These are phyloP conservation scores for Thalia dealbata DNA, from an alignment of 176 grass and related monocot species.

Conservation along the genomic window DNA sequence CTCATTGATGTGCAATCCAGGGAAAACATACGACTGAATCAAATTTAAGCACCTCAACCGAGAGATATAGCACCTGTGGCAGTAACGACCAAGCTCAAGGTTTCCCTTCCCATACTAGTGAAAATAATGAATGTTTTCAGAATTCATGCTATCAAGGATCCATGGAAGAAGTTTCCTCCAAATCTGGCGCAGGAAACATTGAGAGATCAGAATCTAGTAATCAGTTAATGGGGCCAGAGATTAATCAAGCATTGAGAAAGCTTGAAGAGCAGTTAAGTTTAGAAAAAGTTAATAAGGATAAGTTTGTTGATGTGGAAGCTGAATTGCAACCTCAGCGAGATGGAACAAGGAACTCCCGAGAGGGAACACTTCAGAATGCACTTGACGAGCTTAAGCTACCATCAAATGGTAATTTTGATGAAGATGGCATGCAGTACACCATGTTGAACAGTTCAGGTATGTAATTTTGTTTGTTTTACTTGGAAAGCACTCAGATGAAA, in stretches of 20 bases:
- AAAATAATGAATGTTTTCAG: slow-evolving; percentile 28
- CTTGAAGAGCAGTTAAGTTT: slow-evolving; percentile 40
- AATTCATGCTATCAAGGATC: slow-evolving; percentile 46
- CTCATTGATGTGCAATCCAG: slow-evolving; percentile 18
- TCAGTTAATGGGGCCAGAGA: slow-evolving; percentile 16
- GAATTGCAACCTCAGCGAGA: not conserved
- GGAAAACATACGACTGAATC: slow-evolving; percentile 23
- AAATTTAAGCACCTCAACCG: slow-evolving; percentile 13
- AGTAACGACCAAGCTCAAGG: slow-evolving; percentile 34
- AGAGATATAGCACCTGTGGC: slow-evolving; percentile 28
- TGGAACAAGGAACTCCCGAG: slow-evolving; percentile 9
- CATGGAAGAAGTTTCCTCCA: slow-evolving; percentile 72
- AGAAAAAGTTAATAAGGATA: slow-evolving; percentile 32
- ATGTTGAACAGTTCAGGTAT: slow-evolving; percentile 67
- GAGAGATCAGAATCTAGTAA: slow-evolving; percentile 37
- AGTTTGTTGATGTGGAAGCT: slow-evolving; percentile 16
- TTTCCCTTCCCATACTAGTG: slow-evolving; percentile 32
- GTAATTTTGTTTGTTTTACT: no score
- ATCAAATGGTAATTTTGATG: slow-evolving; percentile 19
- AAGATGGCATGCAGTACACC: slow-evolving; percentile 13
- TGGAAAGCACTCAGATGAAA: not conserved
- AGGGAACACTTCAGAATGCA: slow-evolving; percentile 26
- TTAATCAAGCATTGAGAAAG: slow-evolving; percentile 19
- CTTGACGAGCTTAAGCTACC: slow-evolving; percentile 28
- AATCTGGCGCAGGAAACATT: slow-evolving; percentile 22